Evolutionary conservation across 108 stramenopile species (phyloP).

Genomic region (Epipyxis sp.): DNA sequence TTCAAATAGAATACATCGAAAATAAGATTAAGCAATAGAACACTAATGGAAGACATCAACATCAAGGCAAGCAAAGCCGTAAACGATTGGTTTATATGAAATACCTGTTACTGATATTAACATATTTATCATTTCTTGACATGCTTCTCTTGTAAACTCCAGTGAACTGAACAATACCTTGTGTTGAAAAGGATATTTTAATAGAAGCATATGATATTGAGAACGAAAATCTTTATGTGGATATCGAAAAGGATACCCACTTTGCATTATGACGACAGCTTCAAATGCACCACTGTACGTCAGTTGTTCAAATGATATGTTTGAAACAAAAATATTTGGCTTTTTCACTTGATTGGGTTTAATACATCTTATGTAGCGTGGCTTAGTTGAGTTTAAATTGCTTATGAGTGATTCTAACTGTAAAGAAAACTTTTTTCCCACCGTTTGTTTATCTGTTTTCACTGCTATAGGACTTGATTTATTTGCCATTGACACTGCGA

Average conservation of each 20-base stretch:
- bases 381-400: slow-evolving; percentile 27
- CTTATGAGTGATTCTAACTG: slow-evolving; percentile 30
- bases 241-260: slow-evolving; percentile 32
- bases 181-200: no score
- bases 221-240: background rate
- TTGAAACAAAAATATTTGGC: slow-evolving; percentile 5
- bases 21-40: no score
- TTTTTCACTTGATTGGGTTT: slow-evolving; percentile 42
- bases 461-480: background rate
- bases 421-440: slow-evolving; percentile 15
- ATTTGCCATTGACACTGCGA: background rate
- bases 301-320: slow-evolving; percentile 30
- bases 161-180: no score
- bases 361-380: slow-evolving; percentile 44
- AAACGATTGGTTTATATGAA: no score
- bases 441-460: slow-evolving; percentile 20
- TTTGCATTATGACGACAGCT: slow-evolving; percentile 39
- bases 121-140: no score
- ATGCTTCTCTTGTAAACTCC: no score
- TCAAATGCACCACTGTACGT: slow-evolving; percentile 38
- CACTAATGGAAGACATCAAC: no score
- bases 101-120: no score
- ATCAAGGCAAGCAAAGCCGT: no score
- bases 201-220: slow-evolving; percentile 14
- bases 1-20: no score